Percentiles rank a stretch among this genome's conserved stretches.
phyloP scores from a whole-genome alignment of 2,329 filamentous ascomycete genomes.

The Aspergillus calidoustus region DNA sequence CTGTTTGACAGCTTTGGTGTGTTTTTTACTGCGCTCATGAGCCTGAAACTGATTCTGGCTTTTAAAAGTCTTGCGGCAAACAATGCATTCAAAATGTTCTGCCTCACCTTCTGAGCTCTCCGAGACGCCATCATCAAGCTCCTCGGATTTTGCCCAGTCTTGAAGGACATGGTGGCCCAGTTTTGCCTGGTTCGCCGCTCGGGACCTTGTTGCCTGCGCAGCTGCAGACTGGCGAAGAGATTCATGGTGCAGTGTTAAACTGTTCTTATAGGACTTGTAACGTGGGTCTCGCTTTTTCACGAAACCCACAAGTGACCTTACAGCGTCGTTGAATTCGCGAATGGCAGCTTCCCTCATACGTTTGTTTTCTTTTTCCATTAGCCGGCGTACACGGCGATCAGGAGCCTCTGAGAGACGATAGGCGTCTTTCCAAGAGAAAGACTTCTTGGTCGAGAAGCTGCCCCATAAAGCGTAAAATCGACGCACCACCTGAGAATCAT shows the following conservation, averaged over 20 bases:
- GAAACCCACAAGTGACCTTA: slow-evolving; percentile 83
- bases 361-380: slow-evolving; percentile 96
- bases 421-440: slow-evolving; percentile 86
- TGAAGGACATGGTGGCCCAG: slow-evolving; percentile 67
- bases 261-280: slow-evolving; percentile 76
- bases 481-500: slow-evolving; percentile 76
- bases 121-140: slow-evolving; percentile 56
- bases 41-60: slow-evolving; percentile 90
- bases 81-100: slow-evolving; percentile 66
- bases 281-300: slow-evolving; percentile 89
- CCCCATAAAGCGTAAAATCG: slow-evolving; percentile 82
- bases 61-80: slow-evolving; percentile 72
- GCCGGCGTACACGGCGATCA: slow-evolving; percentile 77
- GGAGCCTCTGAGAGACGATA: slow-evolving; percentile 85
- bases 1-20: slow-evolving; percentile 81
- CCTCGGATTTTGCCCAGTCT: slow-evolving; percentile 72
- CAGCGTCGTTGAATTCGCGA: slow-evolving; percentile 89
- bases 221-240: slow-evolving; percentile 75
- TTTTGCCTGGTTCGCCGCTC: slow-evolving; percentile 79
- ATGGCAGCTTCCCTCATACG: slow-evolving; percentile 79
- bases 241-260: slow-evolving; percentile 79
- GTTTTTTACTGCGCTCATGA: slow-evolving; percentile 97
- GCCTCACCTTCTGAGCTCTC: slow-evolving; percentile 53
- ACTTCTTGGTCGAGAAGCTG: slow-evolving; percentile 81
- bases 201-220: slow-evolving; percentile 80